These are phyloP conservation scores for Saposhnikovia divaricata DNA, from an alignment of 129 eudicot species.

Conservation along the genomic window DNA sequence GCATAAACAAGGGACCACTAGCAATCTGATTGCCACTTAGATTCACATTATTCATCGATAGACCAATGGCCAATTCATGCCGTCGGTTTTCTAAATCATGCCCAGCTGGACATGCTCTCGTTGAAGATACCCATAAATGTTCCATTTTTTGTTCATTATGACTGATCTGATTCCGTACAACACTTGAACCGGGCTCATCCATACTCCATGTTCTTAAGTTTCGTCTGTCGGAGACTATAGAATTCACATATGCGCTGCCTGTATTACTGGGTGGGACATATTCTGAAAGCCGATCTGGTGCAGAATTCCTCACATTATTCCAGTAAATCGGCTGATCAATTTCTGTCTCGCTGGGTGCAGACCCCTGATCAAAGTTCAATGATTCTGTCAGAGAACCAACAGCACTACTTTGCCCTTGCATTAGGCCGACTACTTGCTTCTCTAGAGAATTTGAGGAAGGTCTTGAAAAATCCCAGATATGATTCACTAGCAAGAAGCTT, in stretches of 20 bases:
- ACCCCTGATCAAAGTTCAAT: slow-evolving; percentile 51
- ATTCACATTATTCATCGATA: slow-evolving; percentile 37
- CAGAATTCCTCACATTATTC: slow-evolving; percentile 41
- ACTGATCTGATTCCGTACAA: slow-evolving; percentile 17
- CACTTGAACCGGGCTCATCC: slow-evolving; percentile 62
- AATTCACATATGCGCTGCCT: slow-evolving; percentile 16
- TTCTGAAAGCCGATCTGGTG: slow-evolving; percentile 30
- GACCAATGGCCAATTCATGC: slow-evolving; percentile 31
- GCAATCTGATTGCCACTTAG: slow-evolving; percentile 25
- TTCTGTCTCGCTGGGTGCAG: slow-evolving; percentile 45
- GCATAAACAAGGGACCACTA: slow-evolving; percentile 28
- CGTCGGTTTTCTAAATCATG: slow-evolving; percentile 29
- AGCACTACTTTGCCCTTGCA: slow-evolving; percentile 80
- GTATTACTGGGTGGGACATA: slow-evolving; percentile 23
- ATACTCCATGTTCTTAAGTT: slow-evolving; percentile 42
- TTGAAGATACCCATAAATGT: slow-evolving; percentile 37
- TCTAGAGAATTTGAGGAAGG: slow-evolving; percentile 20
- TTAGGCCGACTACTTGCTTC: slow-evolving; percentile 26
- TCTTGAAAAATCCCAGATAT: not conserved
- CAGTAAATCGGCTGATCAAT: slow-evolving; percentile 51
- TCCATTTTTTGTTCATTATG: slow-evolving; percentile 29
- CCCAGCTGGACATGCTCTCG: slow-evolving; percentile 15
- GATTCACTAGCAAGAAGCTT: not conserved
- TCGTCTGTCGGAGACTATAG: slow-evolving; percentile 30
- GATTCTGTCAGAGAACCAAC: slow-evolving; percentile 61